Conservation (phyloP, 305 asterid genomes). For the Fraxinus velutina region DNA sequence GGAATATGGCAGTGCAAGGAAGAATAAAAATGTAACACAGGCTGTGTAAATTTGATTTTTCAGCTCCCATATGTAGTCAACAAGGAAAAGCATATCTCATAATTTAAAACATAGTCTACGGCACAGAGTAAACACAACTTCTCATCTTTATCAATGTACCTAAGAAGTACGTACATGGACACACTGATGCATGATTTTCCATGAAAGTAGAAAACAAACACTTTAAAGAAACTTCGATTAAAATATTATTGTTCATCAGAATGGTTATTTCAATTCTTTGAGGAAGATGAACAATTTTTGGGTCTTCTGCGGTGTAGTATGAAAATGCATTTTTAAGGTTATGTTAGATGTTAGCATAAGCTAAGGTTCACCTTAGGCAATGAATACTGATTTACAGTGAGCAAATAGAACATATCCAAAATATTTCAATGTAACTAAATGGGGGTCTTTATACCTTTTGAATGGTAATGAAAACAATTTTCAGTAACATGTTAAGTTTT, state of each 20-base stretch:
- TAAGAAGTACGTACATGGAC: background rate
- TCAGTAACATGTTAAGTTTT: background rate
- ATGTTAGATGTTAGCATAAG: background rate
- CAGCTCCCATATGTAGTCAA: constrained; percentile 1
- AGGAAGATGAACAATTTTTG: background rate
- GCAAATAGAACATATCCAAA: background rate
- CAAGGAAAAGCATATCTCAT: background rate
- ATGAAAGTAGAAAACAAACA: background rate
- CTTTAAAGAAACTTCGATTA: background rate
- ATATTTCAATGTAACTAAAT: background rate
- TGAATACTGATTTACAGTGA: background rate
- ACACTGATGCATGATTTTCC: background rate
- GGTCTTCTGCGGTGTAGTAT: background rate
- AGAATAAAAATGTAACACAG: constrained; percentile 13
- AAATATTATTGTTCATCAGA: background rate
- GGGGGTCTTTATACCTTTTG: background rate
- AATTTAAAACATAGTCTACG: background rate
- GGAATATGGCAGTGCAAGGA: constrained; percentile 7
- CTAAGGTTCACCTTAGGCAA: background rate
- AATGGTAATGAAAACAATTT: background rate
- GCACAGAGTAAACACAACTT: background rate
- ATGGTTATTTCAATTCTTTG: background rate
- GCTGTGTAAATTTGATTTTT: background rate
- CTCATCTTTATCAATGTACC: background rate
- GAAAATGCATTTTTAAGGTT: background rate